Percentiles rank a stretch among this genome's conserved stretches.
These are phyloP conservation scores for Akanthomyces muscarius DNA, from an alignment of 2,329 filamentous ascomycete genomes.

Conservation along the genomic window DNA sequence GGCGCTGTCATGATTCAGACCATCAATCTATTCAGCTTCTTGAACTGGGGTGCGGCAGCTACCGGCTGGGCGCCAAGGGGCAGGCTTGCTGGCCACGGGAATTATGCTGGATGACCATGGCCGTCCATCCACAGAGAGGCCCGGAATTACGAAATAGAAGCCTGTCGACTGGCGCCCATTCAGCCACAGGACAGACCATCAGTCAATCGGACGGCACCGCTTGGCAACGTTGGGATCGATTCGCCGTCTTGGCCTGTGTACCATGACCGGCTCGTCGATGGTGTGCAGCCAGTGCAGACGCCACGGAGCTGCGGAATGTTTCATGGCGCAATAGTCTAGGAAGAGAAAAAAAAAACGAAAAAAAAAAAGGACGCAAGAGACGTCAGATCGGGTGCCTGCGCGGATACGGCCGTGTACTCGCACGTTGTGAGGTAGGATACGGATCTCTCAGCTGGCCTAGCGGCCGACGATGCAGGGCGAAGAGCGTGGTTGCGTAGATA, in stretches of 20 bases:
- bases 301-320: neutral
- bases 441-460: neutral
- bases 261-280: neutral
- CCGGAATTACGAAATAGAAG: neutral
- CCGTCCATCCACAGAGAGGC: neutral
- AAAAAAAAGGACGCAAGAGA: neutral
- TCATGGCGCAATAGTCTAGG: neutral
- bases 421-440: neutral
- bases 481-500: no score
- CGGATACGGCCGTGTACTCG: neutral
- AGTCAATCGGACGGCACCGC: neutral
- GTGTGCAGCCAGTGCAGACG: neutral
- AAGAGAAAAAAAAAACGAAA: neutral
- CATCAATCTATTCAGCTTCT: neutral
- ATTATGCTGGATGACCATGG: neutral
- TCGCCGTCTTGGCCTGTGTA: neutral
- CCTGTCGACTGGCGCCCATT: neutral
- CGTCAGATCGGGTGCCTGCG: neutral
- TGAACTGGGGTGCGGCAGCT: neutral
- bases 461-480: slow-evolving; percentile 3
- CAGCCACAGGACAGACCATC: neutral
- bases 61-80: slow-evolving; percentile 13
- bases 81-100: neutral
- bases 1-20: no score
- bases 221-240: slow-evolving; percentile 3